Evolutionary conservation across 2,329 filamentous ascomycete species (phyloP).

Genomic region (Stagonosporopsis chrysanthemi): DNA sequence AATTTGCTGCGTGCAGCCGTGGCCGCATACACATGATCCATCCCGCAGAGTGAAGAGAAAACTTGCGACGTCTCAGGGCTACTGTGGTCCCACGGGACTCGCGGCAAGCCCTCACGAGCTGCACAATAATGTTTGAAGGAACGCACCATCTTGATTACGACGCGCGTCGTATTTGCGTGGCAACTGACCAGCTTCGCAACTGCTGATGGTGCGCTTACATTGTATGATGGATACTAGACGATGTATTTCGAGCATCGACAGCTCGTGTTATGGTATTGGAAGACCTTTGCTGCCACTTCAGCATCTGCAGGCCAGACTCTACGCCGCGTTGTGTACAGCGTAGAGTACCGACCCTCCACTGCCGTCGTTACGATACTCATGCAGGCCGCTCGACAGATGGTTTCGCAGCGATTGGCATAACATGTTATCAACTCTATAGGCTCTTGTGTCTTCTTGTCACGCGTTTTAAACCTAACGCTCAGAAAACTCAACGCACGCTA

Average conservation of each 20-base stretch:
- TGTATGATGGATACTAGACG: conserved; percentile 18
- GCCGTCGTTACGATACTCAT: neutral
- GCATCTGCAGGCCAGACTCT: neutral
- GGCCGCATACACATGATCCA: conserved; percentile 21
- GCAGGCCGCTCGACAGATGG: neutral
- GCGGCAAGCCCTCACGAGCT: conserved; percentile 10
- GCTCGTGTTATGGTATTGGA: conserved; percentile 3
- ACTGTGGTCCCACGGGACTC: neutral
- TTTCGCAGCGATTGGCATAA: neutral
- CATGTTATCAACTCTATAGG: neutral
- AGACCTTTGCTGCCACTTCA: neutral
- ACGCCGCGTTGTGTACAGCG: neutral
- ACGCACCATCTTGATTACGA: conserved; percentile 24
- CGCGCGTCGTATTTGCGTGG: conserved; percentile 40
- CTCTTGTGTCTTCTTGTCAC: neutral
- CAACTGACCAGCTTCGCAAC: conserved; percentile 23
- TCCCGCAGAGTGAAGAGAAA: conserved; percentile 6
- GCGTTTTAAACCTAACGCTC: conserved; percentile 1
- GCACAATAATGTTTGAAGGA: conserved; percentile 27
- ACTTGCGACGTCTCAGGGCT: conserved; percentile 15
- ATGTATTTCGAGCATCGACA: conserved; percentile 19
- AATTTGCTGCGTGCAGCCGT: conserved; percentile 10
- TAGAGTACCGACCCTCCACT: neutral
- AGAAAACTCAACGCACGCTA: conserved; percentile 3
- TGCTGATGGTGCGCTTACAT: conserved; percentile 26